Evolutionary conservation across 2,329 filamentous ascomycete genomes (phyloP).

Genomic region (Aspergillus thermomutatus): DNA sequence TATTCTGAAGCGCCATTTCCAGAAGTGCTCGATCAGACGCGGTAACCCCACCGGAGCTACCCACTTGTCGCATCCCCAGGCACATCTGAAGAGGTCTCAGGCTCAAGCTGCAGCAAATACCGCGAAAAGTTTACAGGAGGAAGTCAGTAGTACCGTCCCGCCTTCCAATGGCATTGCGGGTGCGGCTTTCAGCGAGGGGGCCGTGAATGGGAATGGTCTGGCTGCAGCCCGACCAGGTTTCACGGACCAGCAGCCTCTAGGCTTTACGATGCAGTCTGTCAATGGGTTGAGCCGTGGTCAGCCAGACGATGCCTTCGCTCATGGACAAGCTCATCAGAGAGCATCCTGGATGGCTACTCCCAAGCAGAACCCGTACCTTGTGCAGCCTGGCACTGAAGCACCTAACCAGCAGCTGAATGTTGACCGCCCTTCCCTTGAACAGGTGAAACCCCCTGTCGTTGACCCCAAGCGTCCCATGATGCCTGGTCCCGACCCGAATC

Average conservation of each 20-base stretch:
- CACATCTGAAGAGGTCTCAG: slow-evolving; percentile 74
- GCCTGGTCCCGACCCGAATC: slow-evolving; percentile 58
- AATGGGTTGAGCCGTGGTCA: slow-evolving; percentile 42
- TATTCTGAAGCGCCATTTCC: slow-evolving; percentile 97
- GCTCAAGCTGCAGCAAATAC: slow-evolving; percentile 45
- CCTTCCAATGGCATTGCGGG: slow-evolving; percentile 43
- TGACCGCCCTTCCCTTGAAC: slow-evolving; percentile 42
- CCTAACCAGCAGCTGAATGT: slow-evolving; percentile 43
- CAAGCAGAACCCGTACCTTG: slow-evolving; percentile 44
- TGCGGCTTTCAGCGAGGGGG: slow-evolving; percentile 41
- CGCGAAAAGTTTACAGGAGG: slow-evolving; percentile 42
- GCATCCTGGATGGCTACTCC: slow-evolving; percentile 43
- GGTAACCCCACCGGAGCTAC: slow-evolving; percentile 94
- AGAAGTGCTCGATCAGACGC: slow-evolving; percentile 95
- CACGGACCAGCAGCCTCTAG: slow-evolving; percentile 42
- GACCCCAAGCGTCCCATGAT: slow-evolving; percentile 52
- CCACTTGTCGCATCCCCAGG: slow-evolving; percentile 88
- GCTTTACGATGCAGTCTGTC: slow-evolving; percentile 41
- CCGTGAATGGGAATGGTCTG: slow-evolving; percentile 43
- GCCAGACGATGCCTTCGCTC: slow-evolving; percentile 32
- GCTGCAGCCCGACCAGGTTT: slow-evolving; percentile 36
- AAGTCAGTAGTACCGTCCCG: slow-evolving; percentile 44
- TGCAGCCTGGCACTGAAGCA: slow-evolving; percentile 40
- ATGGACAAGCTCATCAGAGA: slow-evolving; percentile 38
- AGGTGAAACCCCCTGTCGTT: slow-evolving; percentile 40